Evolutionary conservation across 2,329 filamentous ascomycete genomes (phyloP), one percentile per base, ranked within the genome.

Genomic region (Aureobasidium sp.): DNA sequence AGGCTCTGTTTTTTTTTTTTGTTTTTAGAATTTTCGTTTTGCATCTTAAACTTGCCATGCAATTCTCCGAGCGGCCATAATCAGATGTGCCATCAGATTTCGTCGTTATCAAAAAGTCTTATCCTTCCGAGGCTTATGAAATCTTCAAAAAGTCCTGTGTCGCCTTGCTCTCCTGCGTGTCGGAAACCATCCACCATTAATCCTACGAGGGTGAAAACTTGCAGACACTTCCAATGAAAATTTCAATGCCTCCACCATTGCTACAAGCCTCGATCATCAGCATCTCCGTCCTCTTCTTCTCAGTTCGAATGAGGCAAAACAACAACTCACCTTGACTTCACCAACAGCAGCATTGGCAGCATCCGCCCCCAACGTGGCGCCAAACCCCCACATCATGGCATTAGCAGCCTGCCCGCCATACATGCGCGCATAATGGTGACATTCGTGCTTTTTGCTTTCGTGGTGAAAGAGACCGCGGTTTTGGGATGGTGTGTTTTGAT

Each of bases 291-390:
- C 14, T n/a, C n/a, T n/a, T n/a, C n/a, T n/a, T n/a, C n/a, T 11
- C 3, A 2, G 24, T 8, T 12, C 6, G 6, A 12, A 21, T 8
- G 19, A 3, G 21, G 14, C 4, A 12, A 45, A 16, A 7, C 7
- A 32, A n/a, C n/a, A 21, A 53, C 60, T 7, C 54, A 62, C 63
- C 56, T 56, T 62, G 29, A 58, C 60, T 35, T 65, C 63, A 14
- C 63, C 63, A n/a, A 65, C 58, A 14, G 57, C 60, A 25, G 59
- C 61, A 45, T 65, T 63, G 2, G 63, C 63, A 42, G 58, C 63
- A 41, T 65, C 61, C 7, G 62, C 62, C 3, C 62, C 62, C 17
- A 63, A 25, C 8, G 63, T 64, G 4, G 60, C 60, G 10, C 62
- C 63, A 29, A 65, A 64, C 2, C 63, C 63, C 42, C 47, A 62